Evolutionary conservation across 176 grass and related monocot genomes (phyloP), one percentile per base, ranked within the genome.

Genomic region (Lolium rigidum): DNA sequence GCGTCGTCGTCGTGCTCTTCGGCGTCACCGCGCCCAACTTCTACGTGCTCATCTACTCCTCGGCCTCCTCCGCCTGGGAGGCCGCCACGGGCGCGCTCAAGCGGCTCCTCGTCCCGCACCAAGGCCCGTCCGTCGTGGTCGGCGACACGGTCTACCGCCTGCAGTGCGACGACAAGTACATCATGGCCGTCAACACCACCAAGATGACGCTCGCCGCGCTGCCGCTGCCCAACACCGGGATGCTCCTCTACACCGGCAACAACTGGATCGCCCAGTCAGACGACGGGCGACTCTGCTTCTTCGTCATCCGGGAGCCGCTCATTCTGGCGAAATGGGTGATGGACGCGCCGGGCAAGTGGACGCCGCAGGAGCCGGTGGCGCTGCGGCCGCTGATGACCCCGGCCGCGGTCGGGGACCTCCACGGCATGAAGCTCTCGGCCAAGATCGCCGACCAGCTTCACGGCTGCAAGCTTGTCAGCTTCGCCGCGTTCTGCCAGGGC

Each of bases 401-500:
- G 1, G 72, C 46, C 10, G 2, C 47, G 8, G 82, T 89, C 4
- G 60, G 83, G 16, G 62, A 89, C 15, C 79, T 91, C 39, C 69
- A 62, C 5, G 1, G 4, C 26, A 79, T 64, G 43, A 90, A 89
- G 78, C 90, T 94, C 28, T 94, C 93, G 10, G 90, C 87, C 0
- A 87, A 26, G 21, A 79, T 92, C 35, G 10, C 21, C 2, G 93
- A 94, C 24, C 93, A 94, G 80, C 10, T 76, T 9, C 79, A 9
- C 0, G 93, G 87, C 0, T 90, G 20, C 78, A 88, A 84, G 77
- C 89, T 92, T 14, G 90, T 89, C 25, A 85, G 82, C 47, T 79
- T 90, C 13, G 83, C 75, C 17, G 93, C 85, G 2, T 94, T 90
- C 44, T 91, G 90, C 64, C 90, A 94, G 77, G 78, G 22, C 14